These are phyloP conservation scores for Calocera viscosa DNA, from an alignment of 768 basidiomycete species.

Conservation along the genomic window DNA sequence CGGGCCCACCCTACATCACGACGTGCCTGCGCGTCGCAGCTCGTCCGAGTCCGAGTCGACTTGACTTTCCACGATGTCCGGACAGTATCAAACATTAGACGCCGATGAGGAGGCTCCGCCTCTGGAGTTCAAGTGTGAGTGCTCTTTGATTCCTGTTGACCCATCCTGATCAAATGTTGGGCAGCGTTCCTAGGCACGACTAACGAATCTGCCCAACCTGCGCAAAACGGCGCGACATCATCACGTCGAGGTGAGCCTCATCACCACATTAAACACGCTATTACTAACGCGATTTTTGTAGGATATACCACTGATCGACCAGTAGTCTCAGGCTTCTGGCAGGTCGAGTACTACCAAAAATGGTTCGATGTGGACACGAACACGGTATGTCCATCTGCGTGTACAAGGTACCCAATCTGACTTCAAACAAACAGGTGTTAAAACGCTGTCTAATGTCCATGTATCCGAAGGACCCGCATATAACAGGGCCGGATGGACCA, in stretches of 20 bases:
- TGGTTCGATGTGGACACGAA: conserved; percentile 84
- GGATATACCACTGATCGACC: background rate
- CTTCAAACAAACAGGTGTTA: conserved; percentile 41
- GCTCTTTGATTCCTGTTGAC: no score
- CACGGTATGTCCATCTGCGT: conserved; percentile 34
- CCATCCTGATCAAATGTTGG: background rate
- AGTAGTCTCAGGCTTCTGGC: conserved; percentile 49
- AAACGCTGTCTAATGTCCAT: conserved; percentile 63
- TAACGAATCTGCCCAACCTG: background rate
- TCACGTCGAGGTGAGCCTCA: background rate
- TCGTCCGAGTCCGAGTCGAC: conserved; percentile 27
- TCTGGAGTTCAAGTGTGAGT: conserved; percentile 3
- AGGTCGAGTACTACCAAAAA: conserved; percentile 70
- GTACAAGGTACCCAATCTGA: background rate
- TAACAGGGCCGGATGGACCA: conserved; percentile 30
- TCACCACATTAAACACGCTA: background rate
- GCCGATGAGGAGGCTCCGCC: background rate
- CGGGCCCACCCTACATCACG: conserved; percentile 20
- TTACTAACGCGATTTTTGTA: background rate
- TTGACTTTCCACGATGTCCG: background rate
- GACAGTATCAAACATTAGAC: conserved; percentile 4
- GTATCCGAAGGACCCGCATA: conserved; percentile 48
- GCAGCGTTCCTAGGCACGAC: background rate
- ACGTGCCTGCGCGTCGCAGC: conserved; percentile 69
- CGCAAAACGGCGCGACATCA: background rate